Percentiles rank a stretch among this genome's conserved stretches.
Conservation (phyloP, 768 basidiomycete species). For the Tulasnella sp. region DNA sequence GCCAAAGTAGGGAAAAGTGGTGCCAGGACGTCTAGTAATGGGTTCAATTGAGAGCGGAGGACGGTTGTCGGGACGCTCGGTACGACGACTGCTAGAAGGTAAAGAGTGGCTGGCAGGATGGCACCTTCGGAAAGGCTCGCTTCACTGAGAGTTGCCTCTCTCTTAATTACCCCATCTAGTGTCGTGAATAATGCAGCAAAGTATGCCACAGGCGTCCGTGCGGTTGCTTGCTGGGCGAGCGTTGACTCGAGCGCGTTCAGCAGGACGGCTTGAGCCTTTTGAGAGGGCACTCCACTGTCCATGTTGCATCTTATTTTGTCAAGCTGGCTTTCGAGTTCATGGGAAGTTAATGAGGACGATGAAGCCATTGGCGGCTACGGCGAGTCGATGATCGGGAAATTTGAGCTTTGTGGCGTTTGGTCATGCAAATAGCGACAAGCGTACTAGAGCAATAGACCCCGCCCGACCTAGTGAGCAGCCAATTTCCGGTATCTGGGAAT, state of each 20-base stretch:
- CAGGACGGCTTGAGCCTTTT: conserved; percentile 83
- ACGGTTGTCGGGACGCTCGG: conserved; percentile 79
- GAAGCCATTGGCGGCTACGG: not conserved
- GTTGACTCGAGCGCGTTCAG: conserved; percentile 81
- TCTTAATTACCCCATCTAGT: conserved; percentile 64
- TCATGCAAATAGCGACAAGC: not conserved
- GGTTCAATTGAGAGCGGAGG: conserved; percentile 67
- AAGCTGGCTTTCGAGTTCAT: conserved; percentile 39
- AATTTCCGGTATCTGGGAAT: too few relatives aligned
- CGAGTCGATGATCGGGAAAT: not conserved
- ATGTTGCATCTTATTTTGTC: conserved; percentile 85
- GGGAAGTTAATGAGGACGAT: not conserved
- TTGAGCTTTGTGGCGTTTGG: not conserved
- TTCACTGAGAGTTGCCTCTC: conserved; percentile 45
- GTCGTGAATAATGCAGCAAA: conserved; percentile 88
- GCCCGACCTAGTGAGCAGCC: too few relatives aligned
- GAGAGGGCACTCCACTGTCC: conserved; percentile 73
- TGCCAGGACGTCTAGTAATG: conserved; percentile 69
- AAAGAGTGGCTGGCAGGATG: conserved; percentile 76
- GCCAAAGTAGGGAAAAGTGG: conserved; percentile 64
- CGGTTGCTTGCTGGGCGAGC: conserved; percentile 62
- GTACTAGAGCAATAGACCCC: not conserved
- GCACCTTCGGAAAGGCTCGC: conserved; percentile 57
- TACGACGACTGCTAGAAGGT: conserved; percentile 71
- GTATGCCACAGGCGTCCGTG: conserved; percentile 79